Evolutionary conservation across 805 yeast genomes (phyloP).

Genomic region (Priceomyces castillae): DNA sequence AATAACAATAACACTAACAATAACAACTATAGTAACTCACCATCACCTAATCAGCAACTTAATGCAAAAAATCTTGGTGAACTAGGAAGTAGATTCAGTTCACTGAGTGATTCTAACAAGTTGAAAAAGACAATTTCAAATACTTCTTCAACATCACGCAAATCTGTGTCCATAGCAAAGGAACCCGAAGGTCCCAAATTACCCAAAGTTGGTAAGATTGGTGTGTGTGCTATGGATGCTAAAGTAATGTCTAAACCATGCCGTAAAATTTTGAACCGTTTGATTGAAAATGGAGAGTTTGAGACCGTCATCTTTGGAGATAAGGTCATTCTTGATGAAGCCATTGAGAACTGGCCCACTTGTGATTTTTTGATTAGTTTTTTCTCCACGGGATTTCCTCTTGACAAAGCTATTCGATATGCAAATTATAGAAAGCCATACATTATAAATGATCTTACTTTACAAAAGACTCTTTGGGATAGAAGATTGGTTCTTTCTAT

Average conservation of each 20-base stretch:
- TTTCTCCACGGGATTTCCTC: slow-evolving; percentile 94
- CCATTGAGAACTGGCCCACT: slow-evolving; percentile 97
- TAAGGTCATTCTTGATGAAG: slow-evolving; percentile 90
- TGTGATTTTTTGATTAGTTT: slow-evolving; percentile 93
- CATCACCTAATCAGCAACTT: slow-evolving; percentile 11
- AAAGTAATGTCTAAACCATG: slow-evolving; percentile 96
- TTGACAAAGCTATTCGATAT: slow-evolving; percentile 91
- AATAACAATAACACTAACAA: background rate
- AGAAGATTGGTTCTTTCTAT: slow-evolving; percentile 81
- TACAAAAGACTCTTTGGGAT: slow-evolving; percentile 98
- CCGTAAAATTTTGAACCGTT: slow-evolving; percentile 79
- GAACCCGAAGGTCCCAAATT: slow-evolving; percentile 48
- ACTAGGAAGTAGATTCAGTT: slow-evolving; percentile 20
- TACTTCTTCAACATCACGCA: slow-evolving; percentile 30
- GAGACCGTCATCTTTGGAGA: slow-evolving; percentile 97
- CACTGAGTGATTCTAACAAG: slow-evolving; percentile 16
- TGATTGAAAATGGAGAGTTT: slow-evolving; percentile 91
- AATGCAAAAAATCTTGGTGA: slow-evolving; percentile 16
- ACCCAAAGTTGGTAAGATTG: slow-evolving; percentile 86
- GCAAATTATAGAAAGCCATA: slow-evolving; percentile 88
- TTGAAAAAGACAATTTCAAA: slow-evolving; percentile 38
- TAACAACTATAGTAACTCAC: slow-evolving; percentile 5
- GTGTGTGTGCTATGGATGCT: slow-evolving; percentile 98
- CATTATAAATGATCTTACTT: slow-evolving; percentile 78
- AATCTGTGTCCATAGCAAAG: slow-evolving; percentile 31